Evolutionary conservation across 495 filamentous ascomycete genomes (phyloP).

Genomic region (Xylaria palmicola): DNA sequence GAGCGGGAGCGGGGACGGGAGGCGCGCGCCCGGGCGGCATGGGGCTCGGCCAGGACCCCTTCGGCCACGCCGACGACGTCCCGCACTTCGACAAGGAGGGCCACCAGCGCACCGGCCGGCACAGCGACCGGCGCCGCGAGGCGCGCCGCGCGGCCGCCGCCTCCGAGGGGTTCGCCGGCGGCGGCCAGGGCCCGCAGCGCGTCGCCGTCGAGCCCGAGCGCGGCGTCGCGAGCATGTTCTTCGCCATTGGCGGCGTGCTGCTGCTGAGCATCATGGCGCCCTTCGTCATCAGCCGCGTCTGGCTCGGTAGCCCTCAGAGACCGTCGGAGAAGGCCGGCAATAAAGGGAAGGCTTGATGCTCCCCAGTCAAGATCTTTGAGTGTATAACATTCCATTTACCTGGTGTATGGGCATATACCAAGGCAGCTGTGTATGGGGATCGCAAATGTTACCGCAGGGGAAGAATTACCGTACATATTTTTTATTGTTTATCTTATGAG

Average conservation of each 20-base stretch:
- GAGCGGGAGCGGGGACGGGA: slow-evolving; percentile 30
- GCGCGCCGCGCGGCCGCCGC: slow-evolving; percentile 13
- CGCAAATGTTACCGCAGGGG: neutral
- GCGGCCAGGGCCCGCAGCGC: neutral
- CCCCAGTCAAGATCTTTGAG: neutral
- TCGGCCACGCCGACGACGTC: slow-evolving; percentile 60
- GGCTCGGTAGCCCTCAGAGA: neutral
- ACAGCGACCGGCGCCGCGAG: slow-evolving; percentile 39
- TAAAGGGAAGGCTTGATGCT: neutral
- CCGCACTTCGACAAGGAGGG: slow-evolving; percentile 66
- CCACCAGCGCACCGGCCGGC: slow-evolving; percentile 57
- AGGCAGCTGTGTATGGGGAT: neutral
- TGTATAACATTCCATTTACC: neutral
- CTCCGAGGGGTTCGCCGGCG: neutral
- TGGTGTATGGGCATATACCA: neutral
- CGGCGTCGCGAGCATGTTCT: slow-evolving; percentile 38
- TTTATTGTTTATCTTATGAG: neutral
- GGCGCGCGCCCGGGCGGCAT: slow-evolving; percentile 36
- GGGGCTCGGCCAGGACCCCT: slow-evolving; percentile 46
- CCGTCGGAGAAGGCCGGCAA: neutral
- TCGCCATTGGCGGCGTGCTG: slow-evolving; percentile 40
- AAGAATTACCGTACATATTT: neutral
- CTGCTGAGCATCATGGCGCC: slow-evolving; percentile 38
- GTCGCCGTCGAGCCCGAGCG: slow-evolving; percentile 20
- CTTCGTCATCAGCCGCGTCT: slow-evolving; percentile 16